Evolutionary conservation across 495 filamentous ascomycete species (phyloP).

Genomic region (Tricharina praecox): DNA sequence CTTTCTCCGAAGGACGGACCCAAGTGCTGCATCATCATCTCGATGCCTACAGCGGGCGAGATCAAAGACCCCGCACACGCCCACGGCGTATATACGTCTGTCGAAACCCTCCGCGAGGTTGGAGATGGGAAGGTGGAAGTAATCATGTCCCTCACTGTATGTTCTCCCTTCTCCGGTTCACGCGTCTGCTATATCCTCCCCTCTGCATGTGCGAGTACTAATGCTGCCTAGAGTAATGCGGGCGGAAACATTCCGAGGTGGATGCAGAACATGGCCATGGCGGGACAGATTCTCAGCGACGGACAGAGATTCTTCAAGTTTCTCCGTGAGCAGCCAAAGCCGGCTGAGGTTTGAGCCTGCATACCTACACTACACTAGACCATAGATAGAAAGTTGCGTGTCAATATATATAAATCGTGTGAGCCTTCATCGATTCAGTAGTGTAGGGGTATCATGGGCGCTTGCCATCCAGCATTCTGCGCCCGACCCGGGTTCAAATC

Average conservation of each 20-base stretch:
- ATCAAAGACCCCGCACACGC: conserved; percentile 14
- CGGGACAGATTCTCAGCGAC: conserved; percentile 19
- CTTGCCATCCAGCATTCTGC: no score
- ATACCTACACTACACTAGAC: no score
- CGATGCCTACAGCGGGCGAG: conserved; percentile 12
- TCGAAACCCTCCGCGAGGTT: conserved; percentile 17
- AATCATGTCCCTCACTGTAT: not conserved
- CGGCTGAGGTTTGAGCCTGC: no score
- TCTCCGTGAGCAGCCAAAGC: no score
- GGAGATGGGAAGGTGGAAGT: conserved; percentile 10
- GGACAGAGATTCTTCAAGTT: conserved; percentile 19
- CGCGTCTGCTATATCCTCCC: no score
- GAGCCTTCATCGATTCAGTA: no score
- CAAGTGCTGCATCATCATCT: conserved; percentile 13
- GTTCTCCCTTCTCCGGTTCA: not conserved
- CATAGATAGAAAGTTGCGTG: no score
- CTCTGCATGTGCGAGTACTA: not conserved
- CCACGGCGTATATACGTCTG: conserved; percentile 19
- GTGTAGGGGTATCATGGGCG: no score
- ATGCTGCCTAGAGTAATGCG: conserved; percentile 15
- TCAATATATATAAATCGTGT: no score
- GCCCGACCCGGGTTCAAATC: no score
- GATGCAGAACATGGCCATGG: conserved; percentile 26
- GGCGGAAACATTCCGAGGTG: conserved; percentile 24
- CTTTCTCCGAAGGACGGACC: conserved; percentile 8